These are phyloP conservation scores for Rhizopus sp. DNA, from an alignment of 371 early-diverging fungal species.

Conservation along the genomic window DNA sequence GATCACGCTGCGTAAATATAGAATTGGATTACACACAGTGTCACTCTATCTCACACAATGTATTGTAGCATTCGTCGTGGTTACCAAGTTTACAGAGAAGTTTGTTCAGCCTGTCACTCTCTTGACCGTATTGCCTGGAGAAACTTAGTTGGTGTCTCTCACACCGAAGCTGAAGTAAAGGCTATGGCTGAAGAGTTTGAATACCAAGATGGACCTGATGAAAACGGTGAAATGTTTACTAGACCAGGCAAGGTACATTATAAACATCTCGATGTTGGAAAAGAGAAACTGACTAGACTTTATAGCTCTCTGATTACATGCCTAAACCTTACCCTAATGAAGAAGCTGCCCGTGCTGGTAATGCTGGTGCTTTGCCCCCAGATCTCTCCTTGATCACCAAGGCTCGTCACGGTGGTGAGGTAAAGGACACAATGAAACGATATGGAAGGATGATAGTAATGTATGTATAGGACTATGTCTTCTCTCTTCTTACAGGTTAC, in stretches of 20 bases:
- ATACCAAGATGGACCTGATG: conserved; percentile 94
- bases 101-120: conserved; percentile 97
- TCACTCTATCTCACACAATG: conserved; percentile 1
- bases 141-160: conserved; percentile 91
- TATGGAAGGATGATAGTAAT: background rate
- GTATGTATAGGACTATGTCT: conserved; percentile 83
- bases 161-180: conserved; percentile 92
- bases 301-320: conserved; percentile 87
- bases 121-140: conserved; percentile 93
- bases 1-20: conserved; percentile 89
- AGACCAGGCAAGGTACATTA: conserved; percentile 88
- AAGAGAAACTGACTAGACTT: conserved; percentile 4
- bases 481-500: conserved; percentile 94
- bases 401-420: conserved; percentile 94
- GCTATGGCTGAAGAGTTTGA: conserved; percentile 92
- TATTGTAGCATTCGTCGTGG: conserved; percentile 89
- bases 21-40: background rate
- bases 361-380: conserved; percentile 96
- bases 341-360: conserved; percentile 95
- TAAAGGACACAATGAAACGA: conserved; percentile 32
- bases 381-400: conserved; percentile 95
- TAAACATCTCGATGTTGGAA: background rate
- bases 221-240: conserved; percentile 90
- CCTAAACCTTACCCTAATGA: conserved; percentile 96
- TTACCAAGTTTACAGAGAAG: conserved; percentile 98